Evolutionary conservation across 2,329 filamentous ascomycete genomes (phyloP), one percentile per base, ranked within the genome.

Genomic region (Trichoderma endophyticum): DNA sequence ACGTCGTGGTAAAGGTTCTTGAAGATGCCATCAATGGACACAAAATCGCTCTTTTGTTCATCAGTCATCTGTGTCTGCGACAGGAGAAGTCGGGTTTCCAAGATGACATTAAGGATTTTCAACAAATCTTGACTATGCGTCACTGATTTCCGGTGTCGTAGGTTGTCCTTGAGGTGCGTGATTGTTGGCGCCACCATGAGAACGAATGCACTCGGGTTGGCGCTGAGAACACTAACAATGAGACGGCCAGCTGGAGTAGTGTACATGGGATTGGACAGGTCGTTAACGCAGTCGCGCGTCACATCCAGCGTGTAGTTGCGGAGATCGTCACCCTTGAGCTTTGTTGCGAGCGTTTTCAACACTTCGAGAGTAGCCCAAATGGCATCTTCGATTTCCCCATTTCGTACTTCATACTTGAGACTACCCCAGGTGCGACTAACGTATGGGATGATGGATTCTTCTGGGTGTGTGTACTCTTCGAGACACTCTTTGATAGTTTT

Each of bases 371-470:
- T 89, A 3, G 85, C 85, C 76, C 88, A 85, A 15, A 89, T 86
- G 1, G 84, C 85, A 73, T 89, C 88, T 72, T 86, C 84, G 9
- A 88, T 83, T 72, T 90, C 88, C 14, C 88, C 88, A 69, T 90
- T 89, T 39, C 88, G 86, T 14, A 90, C 88, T 74, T 90, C 88
- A 73, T 89, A 90, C 76, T 90, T 90, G 61, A 90, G 84, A n/a
- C 87, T 87, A 34, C 83, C 82, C 88, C 88, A 90, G 61, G 89
- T 84, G 59, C 85, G 83, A 64, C 84, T 81, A 21, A 83, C 80
- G 63, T 86, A 84, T 0, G 88, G 87, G 1, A 81, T 81, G 15
- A 89, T 77, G 9, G 83, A 86, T 69, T 84, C 80, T 39, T 84
- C 80, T 0, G 85, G 81, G 51, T 85, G 79, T 1, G 82, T 78